Evolutionary conservation across 805 yeast genomes (phyloP).

Genomic region (Priceomyces castillae): DNA sequence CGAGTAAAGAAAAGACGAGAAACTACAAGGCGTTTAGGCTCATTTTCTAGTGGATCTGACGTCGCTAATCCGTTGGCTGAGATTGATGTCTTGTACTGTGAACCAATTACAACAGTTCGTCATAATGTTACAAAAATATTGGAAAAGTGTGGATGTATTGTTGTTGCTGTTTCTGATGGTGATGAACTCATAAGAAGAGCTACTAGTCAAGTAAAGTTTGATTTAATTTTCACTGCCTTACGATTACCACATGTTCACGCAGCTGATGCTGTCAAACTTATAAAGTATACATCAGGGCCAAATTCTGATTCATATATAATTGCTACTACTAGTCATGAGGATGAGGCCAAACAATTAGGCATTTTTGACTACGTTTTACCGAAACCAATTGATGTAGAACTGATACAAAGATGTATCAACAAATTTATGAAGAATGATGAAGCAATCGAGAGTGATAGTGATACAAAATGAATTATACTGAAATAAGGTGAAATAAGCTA

Average conservation of each 20-base stretch:
- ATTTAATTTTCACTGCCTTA: slow-evolving; percentile 74
- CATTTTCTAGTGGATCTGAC: slow-evolving; percentile 8
- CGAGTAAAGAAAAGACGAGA: slow-evolving; percentile 55
- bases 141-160: slow-evolving; percentile 73
- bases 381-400: slow-evolving; percentile 51
- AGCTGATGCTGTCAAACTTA: slow-evolving; percentile 71
- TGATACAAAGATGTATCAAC: slow-evolving; percentile 20
- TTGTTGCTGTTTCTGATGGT: slow-evolving; percentile 72
- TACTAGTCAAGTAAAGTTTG: slow-evolving; percentile 81
- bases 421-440: slow-evolving; percentile 21
- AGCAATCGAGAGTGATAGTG: slow-evolving; percentile 27
- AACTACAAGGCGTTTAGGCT: slow-evolving; percentile 38
- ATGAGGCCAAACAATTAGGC: slow-evolving; percentile 56
- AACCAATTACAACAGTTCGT: slow-evolving; percentile 80
- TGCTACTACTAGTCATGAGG: slow-evolving; percentile 67
- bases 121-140: slow-evolving; percentile 62
- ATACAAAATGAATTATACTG: slow-evolving; percentile 3
- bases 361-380: slow-evolving; percentile 70
- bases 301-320: slow-evolving; percentile 76
- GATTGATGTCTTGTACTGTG: slow-evolving; percentile 76
- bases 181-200: slow-evolving; percentile 80
- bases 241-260: slow-evolving; percentile 66
- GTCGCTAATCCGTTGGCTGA: slow-evolving; percentile 15
- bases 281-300: slow-evolving; percentile 71
- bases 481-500: neutral